Evolutionary conservation across 1,284 basidiomycete genomes (phyloP).

Genomic region (Agaricales sp.): DNA sequence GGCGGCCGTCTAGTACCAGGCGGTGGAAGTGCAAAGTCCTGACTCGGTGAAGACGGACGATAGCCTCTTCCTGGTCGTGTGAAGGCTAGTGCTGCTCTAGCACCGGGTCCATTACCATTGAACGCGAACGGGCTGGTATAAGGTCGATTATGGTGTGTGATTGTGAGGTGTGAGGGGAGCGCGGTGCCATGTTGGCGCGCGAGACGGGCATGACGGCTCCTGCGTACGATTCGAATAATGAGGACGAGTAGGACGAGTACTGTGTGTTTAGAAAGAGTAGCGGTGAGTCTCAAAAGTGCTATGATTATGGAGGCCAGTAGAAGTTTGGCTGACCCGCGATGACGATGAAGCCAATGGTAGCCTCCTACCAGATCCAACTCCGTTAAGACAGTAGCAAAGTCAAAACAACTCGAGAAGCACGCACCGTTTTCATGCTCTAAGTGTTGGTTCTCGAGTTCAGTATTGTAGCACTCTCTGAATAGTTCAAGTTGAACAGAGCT

Average conservation of each 20-base stretch:
- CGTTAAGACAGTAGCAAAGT: not conserved
- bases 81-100: too few relatives aligned
- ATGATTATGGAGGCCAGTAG: not conserved
- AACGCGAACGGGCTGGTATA: too few relatives aligned
- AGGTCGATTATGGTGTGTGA: too few relatives aligned
- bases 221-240: not conserved
- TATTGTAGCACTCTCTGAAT: not conserved
- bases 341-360: not conserved
- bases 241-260: not conserved
- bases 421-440: not conserved
- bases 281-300: not conserved
- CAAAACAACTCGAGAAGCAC: not conserved
- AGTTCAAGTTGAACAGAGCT: not conserved
- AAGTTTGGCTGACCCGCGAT: not conserved
- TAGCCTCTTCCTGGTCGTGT: too few relatives aligned
- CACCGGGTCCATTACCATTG: too few relatives aligned
- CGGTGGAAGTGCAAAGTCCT: too few relatives aligned
- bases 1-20: too few relatives aligned
- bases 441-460: not conserved
- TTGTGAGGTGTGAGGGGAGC: too few relatives aligned
- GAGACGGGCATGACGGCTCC: not conserved
- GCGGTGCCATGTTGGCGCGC: too few relatives aligned
- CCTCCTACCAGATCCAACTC: not conserved
- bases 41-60: too few relatives aligned
- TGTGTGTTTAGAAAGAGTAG: not conserved